Base-by-base conservation (phyloP, 1,284 basidiomycete species). In the Polyporus tsugae region DNA sequence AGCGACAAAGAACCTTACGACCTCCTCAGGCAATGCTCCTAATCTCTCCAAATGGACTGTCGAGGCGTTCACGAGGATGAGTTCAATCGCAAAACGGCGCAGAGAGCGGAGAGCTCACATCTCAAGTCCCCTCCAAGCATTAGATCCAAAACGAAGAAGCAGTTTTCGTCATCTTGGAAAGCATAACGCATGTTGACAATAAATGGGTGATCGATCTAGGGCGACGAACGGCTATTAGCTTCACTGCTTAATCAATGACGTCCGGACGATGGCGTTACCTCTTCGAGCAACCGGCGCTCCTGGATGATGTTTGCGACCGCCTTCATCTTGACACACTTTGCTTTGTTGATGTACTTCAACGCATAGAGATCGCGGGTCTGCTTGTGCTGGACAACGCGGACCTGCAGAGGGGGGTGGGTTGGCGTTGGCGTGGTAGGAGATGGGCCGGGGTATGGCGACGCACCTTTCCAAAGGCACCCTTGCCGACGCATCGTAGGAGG, bases 151-250 rank as follows among this genome's bases (percentile, higher is more conserved):
- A 99, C 97, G 79, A 99, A 99, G 86, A 99, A 99, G 76, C 97
- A 96, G 80, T 99, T 99, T 79, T 99, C 97, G 78, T 99, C 97
- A 79, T 99, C 97, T 80, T 99, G 97, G 80, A 99, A 99, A 19
- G 97, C 97, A 80, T 99, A 99, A 61, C 97, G 91, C 79, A 99
- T 78, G 80, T 99, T 99, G 80, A 98, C 97, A 64, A 99, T 92
- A 78, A 95, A 99, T 0, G 97, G 95, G 75, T 97, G 96, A 82
- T 99, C 97, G 75, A 98, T 93, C 95, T 98, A 72, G 58, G 25
- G 44, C 9, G 15, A n/a, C 7, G 4, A 38, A 52, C 46, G 35
- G 29, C 13, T 29, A 33, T 39, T 19, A 55, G 62, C 35, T 4
- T 38, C 4, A 6, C 46, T 35, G 36, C 44, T 6, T 9, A 33